Percentiles rank a stretch among this genome's conserved stretches.
Conservation (phyloP, 306 rosid species). For the Albizia julibrissin region DNA sequence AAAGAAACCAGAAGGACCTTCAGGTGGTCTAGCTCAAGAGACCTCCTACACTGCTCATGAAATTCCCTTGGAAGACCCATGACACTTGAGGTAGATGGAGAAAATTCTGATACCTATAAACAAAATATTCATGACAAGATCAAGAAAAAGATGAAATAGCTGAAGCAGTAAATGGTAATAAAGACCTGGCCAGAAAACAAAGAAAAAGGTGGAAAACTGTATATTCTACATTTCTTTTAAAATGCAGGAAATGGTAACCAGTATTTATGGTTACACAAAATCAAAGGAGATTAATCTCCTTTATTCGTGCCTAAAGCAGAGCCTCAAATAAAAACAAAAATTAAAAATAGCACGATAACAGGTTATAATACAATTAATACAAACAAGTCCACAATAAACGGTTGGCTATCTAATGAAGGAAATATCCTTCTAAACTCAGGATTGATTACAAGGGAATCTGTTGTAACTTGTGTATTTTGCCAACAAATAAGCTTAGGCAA, state of each 20-base stretch:
- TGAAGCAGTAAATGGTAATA: conserved; percentile 17
- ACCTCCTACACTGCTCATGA: conserved; percentile 91
- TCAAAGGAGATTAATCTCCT: not conserved
- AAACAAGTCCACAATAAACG: not conserved
- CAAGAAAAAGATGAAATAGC: conserved; percentile 20
- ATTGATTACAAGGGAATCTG: not conserved
- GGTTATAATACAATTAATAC: not conserved
- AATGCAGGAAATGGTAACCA: not conserved
- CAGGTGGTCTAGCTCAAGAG: conserved; percentile 71
- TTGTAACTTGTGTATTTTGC: not conserved
- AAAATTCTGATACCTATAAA: conserved; percentile 89
- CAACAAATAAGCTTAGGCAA: not conserved
- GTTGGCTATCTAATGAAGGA: not conserved
- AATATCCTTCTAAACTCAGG: not conserved
- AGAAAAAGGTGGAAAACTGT: not conserved
- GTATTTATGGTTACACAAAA: not conserved
- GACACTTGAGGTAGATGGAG: conserved; percentile 90
- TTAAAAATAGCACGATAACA: not conserved
- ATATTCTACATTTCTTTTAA: not conserved
- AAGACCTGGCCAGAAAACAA: not conserved
- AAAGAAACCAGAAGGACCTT: conserved; percentile 60
- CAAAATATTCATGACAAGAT: conserved; percentile 23
- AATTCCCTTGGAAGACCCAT: conserved; percentile 98
- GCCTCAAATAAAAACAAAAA: not conserved
- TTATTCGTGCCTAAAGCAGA: not conserved